Percentiles rank a stretch among this genome's conserved stretches.
Evolutionary conservation across 768 basidiomycete species (phyloP).

Genomic region (Postia placenta): DNA sequence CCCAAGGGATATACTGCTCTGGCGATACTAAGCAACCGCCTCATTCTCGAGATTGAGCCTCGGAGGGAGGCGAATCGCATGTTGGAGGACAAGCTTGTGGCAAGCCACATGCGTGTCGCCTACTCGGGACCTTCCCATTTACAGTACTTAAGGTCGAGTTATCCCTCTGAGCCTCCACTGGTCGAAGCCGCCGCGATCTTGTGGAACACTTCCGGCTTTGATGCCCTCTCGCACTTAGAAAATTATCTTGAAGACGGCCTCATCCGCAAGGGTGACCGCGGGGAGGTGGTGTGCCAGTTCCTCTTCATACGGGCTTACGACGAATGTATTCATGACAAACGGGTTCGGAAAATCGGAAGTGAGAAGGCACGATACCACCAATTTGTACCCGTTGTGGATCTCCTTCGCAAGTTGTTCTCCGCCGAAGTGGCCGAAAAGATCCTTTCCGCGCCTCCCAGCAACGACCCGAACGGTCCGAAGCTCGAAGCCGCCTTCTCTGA

Average conservation of each 20-base stretch:
- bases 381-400: no score
- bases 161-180: constrained; percentile 30
- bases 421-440: no score
- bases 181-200: constrained; percentile 25
- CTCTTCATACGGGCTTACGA: neutral
- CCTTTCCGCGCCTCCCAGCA: no score
- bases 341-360: no score
- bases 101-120: constrained; percentile 22
- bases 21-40: no score
- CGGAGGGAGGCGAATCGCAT: neutral
- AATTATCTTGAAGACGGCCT: neutral
- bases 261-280: neutral
- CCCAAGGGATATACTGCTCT: no score
- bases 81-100: constrained; percentile 17
- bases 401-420: no score
- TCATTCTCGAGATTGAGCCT: no score
- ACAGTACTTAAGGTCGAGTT: constrained; percentile 22
- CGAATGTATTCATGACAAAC: no score
- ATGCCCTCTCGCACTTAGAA: neutral
- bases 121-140: constrained; percentile 21
- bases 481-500: no score
- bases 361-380: no score
- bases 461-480: no score
- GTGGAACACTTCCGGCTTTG: neutral
- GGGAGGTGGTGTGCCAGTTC: neutral